Evolutionary conservation across 2,329 filamentous ascomycete genomes (phyloP).

Genomic region (Ceratocystis destructans): DNA sequence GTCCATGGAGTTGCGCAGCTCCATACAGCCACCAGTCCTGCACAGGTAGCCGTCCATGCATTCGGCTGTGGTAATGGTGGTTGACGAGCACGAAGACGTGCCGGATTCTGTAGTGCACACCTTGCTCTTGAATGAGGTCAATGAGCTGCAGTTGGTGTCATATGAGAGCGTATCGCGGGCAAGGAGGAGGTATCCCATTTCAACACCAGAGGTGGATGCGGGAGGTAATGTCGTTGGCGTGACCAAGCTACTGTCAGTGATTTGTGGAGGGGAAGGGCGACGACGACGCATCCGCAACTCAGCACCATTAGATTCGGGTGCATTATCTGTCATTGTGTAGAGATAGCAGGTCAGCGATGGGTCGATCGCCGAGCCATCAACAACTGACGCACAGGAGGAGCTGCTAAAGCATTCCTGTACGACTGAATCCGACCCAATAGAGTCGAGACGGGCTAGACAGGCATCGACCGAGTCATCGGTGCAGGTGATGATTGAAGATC

Average conservation of each 20-base stretch:
- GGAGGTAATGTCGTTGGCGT: not conserved
- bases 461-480: constrained; percentile 33
- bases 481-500: constrained; percentile 28
- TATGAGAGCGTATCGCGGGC: constrained; percentile 12
- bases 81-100: constrained; percentile 30
- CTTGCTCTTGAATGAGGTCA: constrained; percentile 25
- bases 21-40: constrained; percentile 34
- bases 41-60: constrained; percentile 36
- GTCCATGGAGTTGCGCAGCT: constrained; percentile 29
- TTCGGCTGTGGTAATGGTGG: constrained; percentile 26
- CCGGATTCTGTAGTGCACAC: constrained; percentile 24
- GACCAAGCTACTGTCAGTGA: constrained; percentile 6
- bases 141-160: constrained; percentile 17
- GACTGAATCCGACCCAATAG: constrained; percentile 24
- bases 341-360: constrained; percentile 24
- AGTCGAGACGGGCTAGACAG: constrained; percentile 29
- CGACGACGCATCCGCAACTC: constrained; percentile 17
- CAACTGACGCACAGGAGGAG: constrained; percentile 26
- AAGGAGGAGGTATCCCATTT: constrained; percentile 20
- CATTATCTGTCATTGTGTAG: constrained; percentile 24
- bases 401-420: constrained; percentile 29
- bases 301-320: not conserved
- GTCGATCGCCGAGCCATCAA: constrained; percentile 24
- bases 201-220: constrained; percentile 17
- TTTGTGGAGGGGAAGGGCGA: constrained; percentile 8